Evolutionary conservation across 23 red algal species (phyloP).

Genomic region (Gracilaria gracilis): DNA sequence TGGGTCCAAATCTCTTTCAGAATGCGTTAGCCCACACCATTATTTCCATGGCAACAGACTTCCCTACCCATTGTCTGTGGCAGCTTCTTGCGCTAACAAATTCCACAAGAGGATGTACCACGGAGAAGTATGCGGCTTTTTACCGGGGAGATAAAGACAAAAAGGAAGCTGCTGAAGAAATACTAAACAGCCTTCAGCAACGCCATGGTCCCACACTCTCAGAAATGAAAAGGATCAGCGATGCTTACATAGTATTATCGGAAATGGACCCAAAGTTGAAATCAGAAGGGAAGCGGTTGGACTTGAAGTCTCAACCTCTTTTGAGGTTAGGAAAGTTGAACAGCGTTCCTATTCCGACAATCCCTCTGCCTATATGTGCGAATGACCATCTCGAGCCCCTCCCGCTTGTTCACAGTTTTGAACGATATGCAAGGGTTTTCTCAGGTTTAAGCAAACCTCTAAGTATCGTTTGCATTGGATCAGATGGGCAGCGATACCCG

Average conservation of each 20-base stretch:
- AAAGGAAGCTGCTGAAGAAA: constrained; percentile 51
- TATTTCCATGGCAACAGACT: constrained; percentile 25
- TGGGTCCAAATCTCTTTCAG: constrained; percentile 58
- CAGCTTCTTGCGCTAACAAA: constrained; percentile 77
- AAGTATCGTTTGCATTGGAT: constrained; percentile 69
- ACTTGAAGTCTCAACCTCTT: constrained; percentile 31
- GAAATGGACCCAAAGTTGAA: constrained; percentile 44
- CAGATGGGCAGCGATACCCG: constrained; percentile 81
- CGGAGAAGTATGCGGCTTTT: constrained; percentile 48
- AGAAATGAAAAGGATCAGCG: constrained; percentile 56
- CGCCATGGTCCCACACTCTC: constrained; percentile 15
- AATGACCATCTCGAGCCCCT: constrained; percentile 7
- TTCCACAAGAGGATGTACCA: constrained; percentile 42
- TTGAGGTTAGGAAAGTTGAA: constrained; percentile 37
- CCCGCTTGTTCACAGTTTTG: constrained; percentile 58
- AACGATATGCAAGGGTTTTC: constrained; percentile 43
- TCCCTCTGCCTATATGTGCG: constrained; percentile 63
- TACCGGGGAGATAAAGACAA: constrained; percentile 73
- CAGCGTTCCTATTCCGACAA: constrained; percentile 73
- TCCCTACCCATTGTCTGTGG: constrained; percentile 80
- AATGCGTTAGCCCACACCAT: constrained; percentile 32
- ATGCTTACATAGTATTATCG: constrained; percentile 65
- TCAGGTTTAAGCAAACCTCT: constrained; percentile 67
- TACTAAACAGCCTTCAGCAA: constrained; percentile 37
- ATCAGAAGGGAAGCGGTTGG: constrained; percentile 11